Evolutionary conservation across 1,139 yeast species (phyloP), one percentile per base, ranked within the genome.

Genomic region (Arxiozyma telluris): DNA sequence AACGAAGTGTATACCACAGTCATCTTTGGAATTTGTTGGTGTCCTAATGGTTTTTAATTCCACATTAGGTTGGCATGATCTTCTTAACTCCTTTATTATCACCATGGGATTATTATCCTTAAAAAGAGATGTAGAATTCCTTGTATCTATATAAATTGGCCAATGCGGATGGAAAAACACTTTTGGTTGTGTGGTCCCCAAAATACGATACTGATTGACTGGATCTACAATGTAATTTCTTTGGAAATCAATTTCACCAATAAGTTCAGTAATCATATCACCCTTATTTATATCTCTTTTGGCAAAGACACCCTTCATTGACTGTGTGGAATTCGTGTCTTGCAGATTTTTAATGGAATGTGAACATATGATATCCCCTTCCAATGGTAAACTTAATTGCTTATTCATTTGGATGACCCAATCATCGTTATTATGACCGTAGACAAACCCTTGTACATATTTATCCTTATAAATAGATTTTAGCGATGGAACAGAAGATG

Each of bases 161-260:
- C 72, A 63, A 57, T 64, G 63, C 25, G 82, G 75, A 68, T 77
- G 73, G 64, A 79, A 71, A 62, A 84, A 70, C 1, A 88, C 95
- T 54, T 81, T 81, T 1, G 94, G 94, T 64, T 89, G 89, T 8
- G 94, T 83, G 21, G 89, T 83, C 0, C 96, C 96, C 79, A 89
- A 81, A 17, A 78, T 68, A 56, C 82, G 71, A 67, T 88, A 91
- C 66, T 88, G 96, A 67, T 91, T 91, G 50, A 81, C 73, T 11
- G 81, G 75, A 61, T 88, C 87, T 6, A 70, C 65, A 34, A 79
- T 77, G 66, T 90, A 91, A 59, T 79, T 80, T 30, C 76, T 76
- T 58, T 83, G 83, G 52, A 79, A 73, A 61, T 83, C 84, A 9
- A 90, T 70, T 58, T 85, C 90, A 5, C 98, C 98, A 15, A 82